A percentile compares a stretch with the other conserved stretches of the same genome.
Conservation (phyloP, 441 rosid species). For the Codiaeum variegatum region DNA sequence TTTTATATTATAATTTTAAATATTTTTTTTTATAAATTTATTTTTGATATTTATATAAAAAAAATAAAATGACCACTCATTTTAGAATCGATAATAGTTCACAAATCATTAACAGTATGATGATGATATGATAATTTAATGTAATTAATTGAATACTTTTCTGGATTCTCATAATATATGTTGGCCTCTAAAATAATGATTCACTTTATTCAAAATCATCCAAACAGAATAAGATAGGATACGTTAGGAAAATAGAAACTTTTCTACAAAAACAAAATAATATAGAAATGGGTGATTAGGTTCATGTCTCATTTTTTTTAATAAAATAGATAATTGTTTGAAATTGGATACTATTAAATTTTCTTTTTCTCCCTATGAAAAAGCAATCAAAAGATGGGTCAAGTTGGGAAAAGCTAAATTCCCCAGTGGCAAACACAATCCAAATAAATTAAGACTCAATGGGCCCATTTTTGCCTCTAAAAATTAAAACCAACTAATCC, state of each 20-base stretch:
- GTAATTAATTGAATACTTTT: constrained; percentile 14
- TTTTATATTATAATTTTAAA: too few relatives aligned
- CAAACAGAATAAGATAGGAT: constrained; percentile 15
- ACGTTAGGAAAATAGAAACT: background rate
- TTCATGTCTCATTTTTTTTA: constrained; percentile 17
- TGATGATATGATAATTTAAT: constrained; percentile 22
- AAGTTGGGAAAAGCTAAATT: constrained; percentile 20
- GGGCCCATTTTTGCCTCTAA: constrained; percentile 38
- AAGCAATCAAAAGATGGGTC: constrained; percentile 29
- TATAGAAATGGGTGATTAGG: constrained; percentile 26
- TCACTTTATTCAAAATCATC: constrained; percentile 17
- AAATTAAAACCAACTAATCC: constrained; percentile 32
- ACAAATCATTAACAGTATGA: background rate
- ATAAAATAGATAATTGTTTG: too few relatives aligned
- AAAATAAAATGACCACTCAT: too few relatives aligned
- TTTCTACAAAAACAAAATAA: constrained; percentile 18
- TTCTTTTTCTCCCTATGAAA: background rate
- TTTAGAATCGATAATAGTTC: background rate
- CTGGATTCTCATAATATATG: constrained; percentile 7
- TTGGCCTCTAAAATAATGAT: background rate
- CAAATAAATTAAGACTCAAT: constrained; percentile 24
- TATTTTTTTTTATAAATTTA: too few relatives aligned
- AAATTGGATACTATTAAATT: constrained; percentile 13
- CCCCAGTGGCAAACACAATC: constrained; percentile 44
- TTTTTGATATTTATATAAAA: too few relatives aligned